Evolutionary conservation across 176 grass and related monocot genomes (phyloP).

Genomic region (Oryza officinalis): DNA sequence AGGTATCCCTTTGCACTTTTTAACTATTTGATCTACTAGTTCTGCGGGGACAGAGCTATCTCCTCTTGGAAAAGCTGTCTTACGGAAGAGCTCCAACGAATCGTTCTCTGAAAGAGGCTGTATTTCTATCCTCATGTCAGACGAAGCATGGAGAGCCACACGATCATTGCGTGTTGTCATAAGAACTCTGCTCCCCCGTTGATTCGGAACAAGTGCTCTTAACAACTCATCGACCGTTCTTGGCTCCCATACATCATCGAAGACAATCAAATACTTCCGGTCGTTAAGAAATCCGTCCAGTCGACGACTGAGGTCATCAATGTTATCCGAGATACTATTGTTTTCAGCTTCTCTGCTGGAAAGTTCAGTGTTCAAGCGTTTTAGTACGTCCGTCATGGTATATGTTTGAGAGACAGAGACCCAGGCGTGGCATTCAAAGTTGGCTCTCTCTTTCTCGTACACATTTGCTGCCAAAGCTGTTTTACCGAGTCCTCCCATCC

Average conservation of each 20-base stretch:
- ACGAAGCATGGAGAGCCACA: background rate
- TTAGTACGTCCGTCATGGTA: background rate
- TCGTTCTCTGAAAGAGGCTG: background rate
- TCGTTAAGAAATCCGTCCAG: background rate
- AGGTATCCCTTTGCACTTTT: background rate
- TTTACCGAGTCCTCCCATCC: constrained; percentile 15
- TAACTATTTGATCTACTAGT: background rate
- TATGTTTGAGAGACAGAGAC: constrained; percentile 27
- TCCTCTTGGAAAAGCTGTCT: background rate
- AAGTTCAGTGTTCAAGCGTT: background rate
- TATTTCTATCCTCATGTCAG: background rate
- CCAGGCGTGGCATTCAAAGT: constrained; percentile 16
- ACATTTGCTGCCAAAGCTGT: constrained; percentile 8
- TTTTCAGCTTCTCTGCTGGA: background rate
- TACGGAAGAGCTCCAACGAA: background rate
- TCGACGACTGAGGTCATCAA: background rate
- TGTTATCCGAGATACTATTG: background rate
- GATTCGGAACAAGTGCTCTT: background rate
- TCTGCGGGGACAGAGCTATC: background rate
- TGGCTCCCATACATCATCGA: constrained; percentile 17
- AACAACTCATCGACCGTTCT: background rate
- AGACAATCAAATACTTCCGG: constrained; percentile 6
- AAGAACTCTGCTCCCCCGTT: background rate
- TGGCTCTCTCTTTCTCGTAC: background rate
- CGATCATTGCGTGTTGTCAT: background rate